phyloP scores from a whole-genome alignment of 2,329 filamentous ascomycete species.

The Ophiobolus disseminans region DNA sequence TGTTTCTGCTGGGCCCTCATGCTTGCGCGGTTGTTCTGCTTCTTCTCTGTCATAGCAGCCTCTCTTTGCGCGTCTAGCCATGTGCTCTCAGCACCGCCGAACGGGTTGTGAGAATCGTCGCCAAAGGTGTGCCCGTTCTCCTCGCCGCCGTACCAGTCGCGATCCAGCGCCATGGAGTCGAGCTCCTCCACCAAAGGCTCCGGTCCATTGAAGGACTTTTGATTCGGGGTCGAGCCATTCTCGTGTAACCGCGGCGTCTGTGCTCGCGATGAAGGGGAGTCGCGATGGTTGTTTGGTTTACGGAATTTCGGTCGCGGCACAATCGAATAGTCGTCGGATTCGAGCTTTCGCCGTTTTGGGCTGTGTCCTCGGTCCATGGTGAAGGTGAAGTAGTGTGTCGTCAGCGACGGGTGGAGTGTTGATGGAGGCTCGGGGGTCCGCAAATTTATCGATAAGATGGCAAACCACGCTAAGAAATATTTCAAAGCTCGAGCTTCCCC shows the following conservation, averaged over 20 bases:
- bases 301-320: conserved; percentile 57
- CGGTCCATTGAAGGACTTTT: conserved; percentile 66
- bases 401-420: neutral
- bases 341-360: conserved; percentile 71
- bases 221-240: conserved; percentile 54
- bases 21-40: conserved; percentile 73
- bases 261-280: conserved; percentile 42
- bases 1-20: conserved; percentile 83
- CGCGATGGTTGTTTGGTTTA: conserved; percentile 40
- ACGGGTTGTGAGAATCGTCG: conserved; percentile 92
- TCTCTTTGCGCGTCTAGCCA: conserved; percentile 80
- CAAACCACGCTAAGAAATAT: no score
- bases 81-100: conserved; percentile 75
- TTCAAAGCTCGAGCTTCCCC: conserved; percentile 21
- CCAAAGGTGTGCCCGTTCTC: conserved; percentile 86
- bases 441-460: conserved; percentile 30
- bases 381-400: conserved; percentile 1
- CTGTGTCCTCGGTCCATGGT: conserved; percentile 55
- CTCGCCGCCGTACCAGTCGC: conserved; percentile 92
- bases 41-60: conserved; percentile 78
- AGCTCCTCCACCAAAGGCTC: conserved; percentile 69
- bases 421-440: conserved; percentile 28
- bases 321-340: conserved; percentile 66
- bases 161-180: conserved; percentile 78
- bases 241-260: conserved; percentile 43